phyloP scores from a whole-genome alignment of 441 rosid genomes.

The Gossypium schwendimanii region DNA sequence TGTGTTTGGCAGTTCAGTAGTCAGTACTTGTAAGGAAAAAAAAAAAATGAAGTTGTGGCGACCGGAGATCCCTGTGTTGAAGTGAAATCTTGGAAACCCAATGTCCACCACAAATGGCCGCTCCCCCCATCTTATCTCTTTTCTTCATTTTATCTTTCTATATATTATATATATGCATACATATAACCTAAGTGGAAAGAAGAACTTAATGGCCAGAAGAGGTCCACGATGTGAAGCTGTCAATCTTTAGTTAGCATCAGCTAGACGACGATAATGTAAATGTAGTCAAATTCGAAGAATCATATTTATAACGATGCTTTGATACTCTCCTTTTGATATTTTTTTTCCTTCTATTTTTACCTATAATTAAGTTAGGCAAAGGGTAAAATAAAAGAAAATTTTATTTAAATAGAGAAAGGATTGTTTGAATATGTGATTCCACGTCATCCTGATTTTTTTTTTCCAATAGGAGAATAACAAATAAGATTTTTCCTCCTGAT shows the following conservation, averaged over 20 bases:
- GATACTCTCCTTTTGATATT: neutral
- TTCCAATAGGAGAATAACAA: too few species aligned
- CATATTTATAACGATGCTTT: constrained; percentile 1
- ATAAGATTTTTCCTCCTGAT: too few species aligned
- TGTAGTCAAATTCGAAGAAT: constrained; percentile 12
- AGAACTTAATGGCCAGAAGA: constrained; percentile 1
- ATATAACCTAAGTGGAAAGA: too few species aligned
- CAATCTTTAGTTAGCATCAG: neutral
- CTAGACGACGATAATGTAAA: neutral
- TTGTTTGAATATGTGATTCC: too few species aligned
- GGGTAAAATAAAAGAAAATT: neutral
- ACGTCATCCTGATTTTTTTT: too few species aligned
- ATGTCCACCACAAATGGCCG: constrained; percentile 20
- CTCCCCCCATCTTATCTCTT: constrained; percentile 21
- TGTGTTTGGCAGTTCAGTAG: neutral
- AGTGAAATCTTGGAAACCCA: constrained; percentile 21
- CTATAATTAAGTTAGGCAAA: too few species aligned
- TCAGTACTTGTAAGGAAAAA: neutral
- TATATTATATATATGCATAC: neutral
- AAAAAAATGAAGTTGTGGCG: constrained; percentile 21
- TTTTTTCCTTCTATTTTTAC: neutral
- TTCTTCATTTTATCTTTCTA: neutral
- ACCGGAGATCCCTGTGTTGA: constrained; percentile 4
- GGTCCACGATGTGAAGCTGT: constrained; percentile 17
- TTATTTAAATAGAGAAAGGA: too few species aligned